A percentile compares a stretch with the other conserved stretches of the same genome.
Evolutionary conservation across 768 basidiomycete species (phyloP).

Genomic region (Lactifluus echinatus): DNA sequence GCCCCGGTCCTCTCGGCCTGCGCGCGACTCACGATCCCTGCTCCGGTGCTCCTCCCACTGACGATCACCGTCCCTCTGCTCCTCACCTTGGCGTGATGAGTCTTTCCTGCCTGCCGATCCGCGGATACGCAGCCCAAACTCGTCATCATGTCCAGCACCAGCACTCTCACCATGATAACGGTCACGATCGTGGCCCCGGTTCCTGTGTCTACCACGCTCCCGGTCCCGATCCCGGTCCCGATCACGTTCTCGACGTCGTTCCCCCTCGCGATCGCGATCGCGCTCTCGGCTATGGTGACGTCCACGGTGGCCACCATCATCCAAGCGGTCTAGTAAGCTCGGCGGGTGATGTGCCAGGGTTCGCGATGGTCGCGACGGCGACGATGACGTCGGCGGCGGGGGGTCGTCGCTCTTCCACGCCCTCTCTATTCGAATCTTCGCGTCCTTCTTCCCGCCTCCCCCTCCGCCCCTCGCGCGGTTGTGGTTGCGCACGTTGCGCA

Average conservation of each 20-base stretch:
- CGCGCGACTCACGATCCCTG: constrained; percentile 4
- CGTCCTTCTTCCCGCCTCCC: constrained; percentile 15
- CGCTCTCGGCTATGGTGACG: not conserved
- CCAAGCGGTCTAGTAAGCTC: constrained; percentile 10
- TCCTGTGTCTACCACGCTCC: not conserved
- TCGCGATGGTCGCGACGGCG: not conserved
- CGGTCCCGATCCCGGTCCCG: constrained; percentile 7
- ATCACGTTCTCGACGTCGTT: not conserved
- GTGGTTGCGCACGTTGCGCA: constrained; percentile 27
- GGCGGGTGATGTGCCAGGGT: not conserved
- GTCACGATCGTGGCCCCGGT: constrained; percentile 11
- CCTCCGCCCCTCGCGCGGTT: constrained; percentile 27
- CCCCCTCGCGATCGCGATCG: not conserved
- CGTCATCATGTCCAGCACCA: not conserved
- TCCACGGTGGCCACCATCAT: not conserved
- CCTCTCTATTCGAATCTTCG: constrained; percentile 24
- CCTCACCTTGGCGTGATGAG: not conserved
- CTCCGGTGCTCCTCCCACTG: constrained; percentile 12
- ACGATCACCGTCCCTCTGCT: constrained; percentile 5
- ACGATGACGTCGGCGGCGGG: not conserved
- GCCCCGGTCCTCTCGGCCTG: constrained; percentile 17
- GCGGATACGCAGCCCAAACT: not conserved
- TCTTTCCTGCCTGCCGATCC: not conserved
- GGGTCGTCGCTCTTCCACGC: constrained; percentile 12
- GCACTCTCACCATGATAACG: constrained; percentile 12